Evolutionary conservation across 2,329 filamentous ascomycete genomes (phyloP), one percentile per base, ranked within the genome.

Genomic region (Immersiporthe knoxdaviesiana): DNA sequence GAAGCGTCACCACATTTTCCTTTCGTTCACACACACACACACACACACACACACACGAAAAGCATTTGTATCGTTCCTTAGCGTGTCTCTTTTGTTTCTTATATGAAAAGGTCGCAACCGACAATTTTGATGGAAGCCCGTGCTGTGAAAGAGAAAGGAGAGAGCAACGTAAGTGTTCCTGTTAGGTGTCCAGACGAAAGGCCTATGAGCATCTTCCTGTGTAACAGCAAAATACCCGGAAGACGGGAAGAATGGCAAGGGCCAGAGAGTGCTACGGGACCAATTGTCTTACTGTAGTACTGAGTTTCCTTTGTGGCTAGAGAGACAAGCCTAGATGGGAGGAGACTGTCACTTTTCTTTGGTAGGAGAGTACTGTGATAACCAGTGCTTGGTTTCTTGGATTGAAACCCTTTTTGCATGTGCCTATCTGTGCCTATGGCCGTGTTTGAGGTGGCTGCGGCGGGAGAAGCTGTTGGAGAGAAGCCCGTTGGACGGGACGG

Each of bases 1-100:
- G 64, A 41, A 62, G 65, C 52, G 54, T 44, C 64, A 67, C 67
- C 70, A 69, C 67, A 67, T 16, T 66, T 68, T 62, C 60, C 62
- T 47, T 58, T 30, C 54, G 61, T 68, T 52, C 62, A 52, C 39
- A 64, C 32, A 47, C 44, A n/a, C 44, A 47, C 37, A 39, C 37
- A 7, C 37, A 7, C 37, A 39, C 62, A 52, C 39, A 63, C 44
- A 44, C 41, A 21, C 41, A 44, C n/a, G 5, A 27, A 47, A 30
- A 47, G 27, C 3, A 16, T 59, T 10, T 52, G 7, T 16, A 35
- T 32, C 16, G 30, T 30, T 35, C 5, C 21, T 37, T 65, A 6
- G 35, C 24, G 41, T 68, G 30, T 37, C 62, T 50, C 27, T 37
- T 37, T 67, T 41, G 21, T 61, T n/a, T 47, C 24, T n/a, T 37